phyloP scores from a whole-genome alignment of 2,329 filamentous ascomycete species.

The Berkeleyomyces rouxiae region DNA sequence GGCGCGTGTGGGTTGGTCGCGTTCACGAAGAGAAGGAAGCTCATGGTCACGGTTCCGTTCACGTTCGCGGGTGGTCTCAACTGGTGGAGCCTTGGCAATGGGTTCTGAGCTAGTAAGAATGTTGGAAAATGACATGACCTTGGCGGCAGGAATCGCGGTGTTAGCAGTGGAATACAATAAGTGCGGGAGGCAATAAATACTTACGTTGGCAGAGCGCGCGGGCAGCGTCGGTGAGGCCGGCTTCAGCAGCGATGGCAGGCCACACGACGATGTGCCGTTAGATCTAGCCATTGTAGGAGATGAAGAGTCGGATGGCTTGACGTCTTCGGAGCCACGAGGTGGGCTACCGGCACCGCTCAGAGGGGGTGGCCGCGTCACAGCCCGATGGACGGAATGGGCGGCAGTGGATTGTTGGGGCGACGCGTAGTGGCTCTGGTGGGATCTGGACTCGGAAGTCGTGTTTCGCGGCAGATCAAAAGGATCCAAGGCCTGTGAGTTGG shows the following conservation, averaged over 20 bases:
- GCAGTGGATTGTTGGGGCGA: constrained; percentile 28
- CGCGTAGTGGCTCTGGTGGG: constrained; percentile 25
- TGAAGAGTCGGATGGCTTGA: constrained; percentile 24
- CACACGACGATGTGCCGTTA: constrained; percentile 9
- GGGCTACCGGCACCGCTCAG: constrained; percentile 11
- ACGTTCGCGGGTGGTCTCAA: background rate
- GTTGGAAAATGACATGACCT: constrained; percentile 92
- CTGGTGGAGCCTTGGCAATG: constrained; percentile 19
- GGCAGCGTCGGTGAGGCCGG: constrained; percentile 13
- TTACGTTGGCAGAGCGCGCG: constrained; percentile 6
- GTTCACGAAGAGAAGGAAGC: constrained; percentile 6
- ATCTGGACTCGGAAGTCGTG: constrained; percentile 5
- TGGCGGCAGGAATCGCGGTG: constrained; percentile 19
- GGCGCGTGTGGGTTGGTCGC: constrained; percentile 3
- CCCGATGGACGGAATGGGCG: constrained; percentile 32
- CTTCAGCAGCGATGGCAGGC: constrained; percentile 14
- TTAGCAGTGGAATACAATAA: constrained; percentile 3
- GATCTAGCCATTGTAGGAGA: constrained; percentile 25
- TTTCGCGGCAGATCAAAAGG: background rate
- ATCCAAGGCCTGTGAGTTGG: background rate
- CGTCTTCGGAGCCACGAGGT: background rate
- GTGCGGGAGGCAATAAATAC: background rate
- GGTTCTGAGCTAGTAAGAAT: constrained; percentile 72
- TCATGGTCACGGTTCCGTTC: constrained; percentile 5
- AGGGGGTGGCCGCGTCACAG: constrained; percentile 24